Conservation (phyloP, 495 filamentous ascomycete genomes). For the Thozetella sp. region DNA sequence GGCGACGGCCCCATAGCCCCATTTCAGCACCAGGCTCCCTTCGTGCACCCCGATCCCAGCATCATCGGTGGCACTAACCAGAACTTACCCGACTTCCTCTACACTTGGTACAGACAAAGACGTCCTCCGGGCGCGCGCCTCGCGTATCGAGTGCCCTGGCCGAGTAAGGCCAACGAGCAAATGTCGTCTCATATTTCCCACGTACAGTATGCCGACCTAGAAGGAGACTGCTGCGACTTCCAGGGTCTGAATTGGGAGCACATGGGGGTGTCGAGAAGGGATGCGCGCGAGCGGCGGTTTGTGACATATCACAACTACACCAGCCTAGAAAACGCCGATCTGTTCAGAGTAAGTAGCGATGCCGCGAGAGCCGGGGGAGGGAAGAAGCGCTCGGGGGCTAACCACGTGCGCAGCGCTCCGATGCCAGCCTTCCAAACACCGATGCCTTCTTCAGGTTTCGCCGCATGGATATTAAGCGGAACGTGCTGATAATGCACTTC, state of each 20-base stretch:
- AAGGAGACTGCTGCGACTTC: slow-evolving; percentile 65
- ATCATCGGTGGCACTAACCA: slow-evolving; percentile 26
- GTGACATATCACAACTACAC: slow-evolving; percentile 61
- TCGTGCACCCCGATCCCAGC: slow-evolving; percentile 18
- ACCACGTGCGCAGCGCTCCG: slow-evolving; percentile 18
- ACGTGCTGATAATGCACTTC: slow-evolving; percentile 76
- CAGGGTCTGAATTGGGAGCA: slow-evolving; percentile 79
- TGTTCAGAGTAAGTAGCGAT: slow-evolving; percentile 31
- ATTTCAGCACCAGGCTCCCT: slow-evolving; percentile 13
- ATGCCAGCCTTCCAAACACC: slow-evolving; percentile 34
- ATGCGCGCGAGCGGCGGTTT: slow-evolving; percentile 60
- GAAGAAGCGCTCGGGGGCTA: not conserved
- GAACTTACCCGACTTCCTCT: slow-evolving; percentile 26
- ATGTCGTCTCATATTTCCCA: slow-evolving; percentile 9
- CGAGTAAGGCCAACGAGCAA: slow-evolving; percentile 18
- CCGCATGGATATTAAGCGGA: slow-evolving; percentile 66
- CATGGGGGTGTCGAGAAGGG: slow-evolving; percentile 60
- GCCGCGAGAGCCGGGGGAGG: slow-evolving; percentile 5
- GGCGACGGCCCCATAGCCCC: not conserved
- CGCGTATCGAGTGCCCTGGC: slow-evolving; percentile 16
- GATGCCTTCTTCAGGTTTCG: slow-evolving; percentile 71
- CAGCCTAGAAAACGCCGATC: slow-evolving; percentile 40
- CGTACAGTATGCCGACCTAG: slow-evolving; percentile 45
- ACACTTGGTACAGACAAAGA: slow-evolving; percentile 27
- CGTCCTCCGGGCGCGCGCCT: slow-evolving; percentile 6